Evolutionary conservation across 495 filamentous ascomycete genomes (phyloP).

Genomic region (Neurospora sp.): DNA sequence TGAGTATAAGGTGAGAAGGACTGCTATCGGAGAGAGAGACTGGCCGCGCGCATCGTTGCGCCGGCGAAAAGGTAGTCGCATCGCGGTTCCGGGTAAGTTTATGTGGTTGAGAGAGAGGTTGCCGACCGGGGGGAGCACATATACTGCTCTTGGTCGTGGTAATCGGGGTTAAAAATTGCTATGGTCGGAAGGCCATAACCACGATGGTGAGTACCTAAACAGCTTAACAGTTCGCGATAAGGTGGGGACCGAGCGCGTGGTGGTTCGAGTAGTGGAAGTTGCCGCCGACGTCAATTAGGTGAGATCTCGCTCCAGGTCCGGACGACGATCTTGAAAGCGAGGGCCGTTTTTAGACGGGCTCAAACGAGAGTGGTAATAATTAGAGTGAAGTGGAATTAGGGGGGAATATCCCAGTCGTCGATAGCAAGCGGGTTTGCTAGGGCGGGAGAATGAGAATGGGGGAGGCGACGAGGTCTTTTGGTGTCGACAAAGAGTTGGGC

Average conservation of each 20-base stretch:
- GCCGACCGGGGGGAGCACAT: constrained; percentile 11
- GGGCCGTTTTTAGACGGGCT: neutral
- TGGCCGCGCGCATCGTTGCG: constrained; percentile 26
- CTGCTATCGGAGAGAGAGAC: constrained; percentile 11
- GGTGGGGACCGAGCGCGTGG: neutral
- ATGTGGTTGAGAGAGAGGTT: neutral
- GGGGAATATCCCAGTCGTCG: neutral
- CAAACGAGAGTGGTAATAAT: neutral
- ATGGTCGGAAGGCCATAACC: constrained; percentile 14
- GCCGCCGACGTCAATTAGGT: constrained; percentile 2
- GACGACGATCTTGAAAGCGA: neutral
- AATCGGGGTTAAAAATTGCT: constrained; percentile 12
- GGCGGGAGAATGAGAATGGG: neutral
- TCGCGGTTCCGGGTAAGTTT: constrained; percentile 16
- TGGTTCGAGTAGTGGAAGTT: neutral
- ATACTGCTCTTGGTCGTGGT: constrained; percentile 10
- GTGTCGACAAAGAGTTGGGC: neutral
- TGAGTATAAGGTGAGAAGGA: constrained; percentile 29
- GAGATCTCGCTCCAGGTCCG: neutral
- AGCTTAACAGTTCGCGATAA: neutral
- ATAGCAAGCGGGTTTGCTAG: neutral
- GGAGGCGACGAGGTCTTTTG: neutral
- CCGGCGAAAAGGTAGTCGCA: constrained; percentile 29
- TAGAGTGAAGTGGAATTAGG: neutral
- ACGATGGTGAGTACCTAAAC: neutral